Evolutionary conservation across 345 rosid species (phyloP).

Genomic region (Dimocarpus longan): DNA sequence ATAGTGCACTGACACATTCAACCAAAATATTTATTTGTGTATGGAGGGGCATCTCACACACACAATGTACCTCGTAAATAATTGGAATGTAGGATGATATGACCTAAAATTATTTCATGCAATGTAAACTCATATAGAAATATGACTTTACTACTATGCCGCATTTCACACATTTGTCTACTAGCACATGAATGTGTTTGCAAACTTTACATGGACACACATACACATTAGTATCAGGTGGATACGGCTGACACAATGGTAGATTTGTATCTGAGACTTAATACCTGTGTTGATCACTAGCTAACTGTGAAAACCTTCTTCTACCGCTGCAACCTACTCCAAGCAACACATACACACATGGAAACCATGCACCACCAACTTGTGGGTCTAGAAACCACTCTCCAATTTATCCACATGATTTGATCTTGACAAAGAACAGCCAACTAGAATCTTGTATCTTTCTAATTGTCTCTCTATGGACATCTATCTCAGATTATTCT

Average conservation of each 20-base stretch:
- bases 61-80: conserved; percentile 22
- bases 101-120: conserved; percentile 6
- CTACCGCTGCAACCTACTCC: conserved; percentile 36
- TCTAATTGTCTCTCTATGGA: conserved; percentile 61
- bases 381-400: conserved; percentile 37
- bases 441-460: conserved; percentile 73
- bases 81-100: conserved; percentile 8
- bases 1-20: conserved; percentile 17
- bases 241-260: not conserved
- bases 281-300: conserved; percentile 15
- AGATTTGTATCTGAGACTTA: conserved; percentile 6
- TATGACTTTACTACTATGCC: conserved; percentile 5
- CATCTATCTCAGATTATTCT: conserved; percentile 44
- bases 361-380: conserved; percentile 36
- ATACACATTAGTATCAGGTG: conserved; percentile 1
- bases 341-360: conserved; percentile 31
- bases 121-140: conserved; percentile 7
- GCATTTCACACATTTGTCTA: conserved; percentile 16
- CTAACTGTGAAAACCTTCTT: conserved; percentile 11
- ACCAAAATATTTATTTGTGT: conserved; percentile 19
- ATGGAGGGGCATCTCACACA: conserved; percentile 15
- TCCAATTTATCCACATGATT: conserved; percentile 47
- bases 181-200: conserved; percentile 15
- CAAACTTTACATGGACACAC: not conserved
- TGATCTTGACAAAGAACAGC: conserved; percentile 70